Evolutionary conservation across 2,329 filamentous ascomycete species (phyloP), one percentile per base, ranked within the genome.

Genomic region (Salinomyces thailandicus): DNA sequence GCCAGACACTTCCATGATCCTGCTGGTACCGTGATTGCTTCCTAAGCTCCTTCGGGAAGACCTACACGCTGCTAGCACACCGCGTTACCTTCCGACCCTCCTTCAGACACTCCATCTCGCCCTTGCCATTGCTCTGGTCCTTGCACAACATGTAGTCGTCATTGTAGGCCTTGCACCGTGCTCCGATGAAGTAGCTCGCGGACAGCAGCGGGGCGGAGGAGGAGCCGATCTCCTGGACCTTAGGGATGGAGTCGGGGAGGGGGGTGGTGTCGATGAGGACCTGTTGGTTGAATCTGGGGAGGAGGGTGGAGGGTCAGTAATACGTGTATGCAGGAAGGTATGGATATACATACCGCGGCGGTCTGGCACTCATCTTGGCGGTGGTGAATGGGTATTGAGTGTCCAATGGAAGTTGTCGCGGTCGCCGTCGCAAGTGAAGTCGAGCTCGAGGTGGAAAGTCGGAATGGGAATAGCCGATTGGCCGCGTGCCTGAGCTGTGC

Each of bases 61-160:
- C 83, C 55, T 81, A 94, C 85, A 98, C 91, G 66, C 85, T 93
- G 52, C 83, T 80, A 41, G 91, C 91, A 71, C 91, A 98, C 67
- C 91, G 77, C 52, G 91, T 98, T 44, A 98, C 91, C 64, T 91
- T 84, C 62, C 91, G 77, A 39, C 91, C 91, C 69, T 98, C 91
- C 72, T 85, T 89, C 74, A 98, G 68, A 67, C 91, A 98, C 51
- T 94, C 85, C 46, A 93, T 64, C 71, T 98, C 91, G 62, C 86
- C 91, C 64, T 76, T 78, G 54, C 91, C 91, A 45, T 84, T 81
- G 55, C 85, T 79, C 67, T 95, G 86, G 51, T 77, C 84, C 80
- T 98, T 98, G 81, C 91, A 98, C 71, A 93, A 84, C 89, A 98
- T 98, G 69, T 82, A 98, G 68, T 98, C 91, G 71, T 98, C 91